These are phyloP conservation scores for Wickerhamomyces sp. DNA, from an alignment of 1,139 yeast genomes.

Conservation along the genomic window DNA sequence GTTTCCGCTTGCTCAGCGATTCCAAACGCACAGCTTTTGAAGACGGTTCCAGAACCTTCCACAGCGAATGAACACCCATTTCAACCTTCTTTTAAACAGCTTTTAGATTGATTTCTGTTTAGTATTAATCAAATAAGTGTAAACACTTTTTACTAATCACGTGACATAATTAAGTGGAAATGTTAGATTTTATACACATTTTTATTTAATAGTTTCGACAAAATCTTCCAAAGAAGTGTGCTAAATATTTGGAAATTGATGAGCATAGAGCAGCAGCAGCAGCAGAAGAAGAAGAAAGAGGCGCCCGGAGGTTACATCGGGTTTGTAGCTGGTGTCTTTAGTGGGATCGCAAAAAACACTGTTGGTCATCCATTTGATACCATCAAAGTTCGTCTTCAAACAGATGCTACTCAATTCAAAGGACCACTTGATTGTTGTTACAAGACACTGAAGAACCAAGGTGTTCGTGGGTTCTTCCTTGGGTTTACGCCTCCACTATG, in stretches of 20 bases:
- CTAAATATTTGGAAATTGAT: no score
- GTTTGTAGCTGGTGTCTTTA: slow-evolving; percentile 81
- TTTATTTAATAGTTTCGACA: no score
- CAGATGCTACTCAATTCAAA: slow-evolving; percentile 70
- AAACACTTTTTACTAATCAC: background rate
- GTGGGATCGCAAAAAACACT: slow-evolving; percentile 80
- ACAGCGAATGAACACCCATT: slow-evolving; percentile 97
- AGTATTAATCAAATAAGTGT: no score
- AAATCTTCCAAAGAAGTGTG: no score
- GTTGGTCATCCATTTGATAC: slow-evolving; percentile 96
- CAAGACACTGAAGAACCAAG: slow-evolving; percentile 71
- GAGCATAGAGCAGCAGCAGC: no score
- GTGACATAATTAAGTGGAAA: background rate
- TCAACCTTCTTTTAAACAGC: background rate
- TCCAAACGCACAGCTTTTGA: slow-evolving; percentile 90
- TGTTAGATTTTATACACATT: no score
- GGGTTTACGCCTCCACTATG: slow-evolving; percentile 91
- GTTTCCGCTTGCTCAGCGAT: slow-evolving; percentile 62
- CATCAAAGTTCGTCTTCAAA: slow-evolving; percentile 81
- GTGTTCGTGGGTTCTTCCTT: slow-evolving; percentile 71
- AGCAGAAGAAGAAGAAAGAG: background rate
- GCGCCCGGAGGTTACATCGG: slow-evolving; percentile 51
- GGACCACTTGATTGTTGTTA: slow-evolving; percentile 81
- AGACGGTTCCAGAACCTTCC: slow-evolving; percentile 90
- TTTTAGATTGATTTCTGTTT: background rate